phyloP scores from a whole-genome alignment of 768 basidiomycete species.

The Pulveroboletus frians region DNA sequence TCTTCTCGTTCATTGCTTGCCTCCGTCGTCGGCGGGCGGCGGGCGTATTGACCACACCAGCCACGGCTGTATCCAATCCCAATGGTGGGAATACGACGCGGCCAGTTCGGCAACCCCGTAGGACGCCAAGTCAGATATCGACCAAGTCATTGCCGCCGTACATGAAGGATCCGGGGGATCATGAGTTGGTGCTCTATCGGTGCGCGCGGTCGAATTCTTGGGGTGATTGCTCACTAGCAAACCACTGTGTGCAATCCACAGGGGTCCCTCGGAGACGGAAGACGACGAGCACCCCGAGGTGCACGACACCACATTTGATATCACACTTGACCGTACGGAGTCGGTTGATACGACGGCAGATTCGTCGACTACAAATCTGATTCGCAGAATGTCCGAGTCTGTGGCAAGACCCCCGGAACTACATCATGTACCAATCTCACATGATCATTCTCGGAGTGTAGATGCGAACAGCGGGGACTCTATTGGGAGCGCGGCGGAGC shows the following conservation, averaged over 20 bases:
- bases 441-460: conserved; percentile 6
- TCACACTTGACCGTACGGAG: conserved; percentile 21
- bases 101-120: conserved; percentile 34
- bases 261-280: conserved; percentile 26
- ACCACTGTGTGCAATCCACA: conserved; percentile 1
- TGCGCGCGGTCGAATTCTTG: conserved; percentile 17
- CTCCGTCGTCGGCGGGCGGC: conserved; percentile 20
- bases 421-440: background rate
- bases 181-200: conserved; percentile 68
- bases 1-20: conserved; percentile 21
- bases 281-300: conserved; percentile 21
- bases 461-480: conserved; percentile 21
- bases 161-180: conserved; percentile 79
- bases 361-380: conserved; percentile 21
- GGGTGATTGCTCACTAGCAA: background rate
- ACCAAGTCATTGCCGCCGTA: conserved; percentile 74
- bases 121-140: conserved; percentile 78
- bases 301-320: conserved; percentile 7
- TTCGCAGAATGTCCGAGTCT: conserved; percentile 4
- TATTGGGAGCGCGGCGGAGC: conserved; percentile 18
- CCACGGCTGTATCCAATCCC: background rate
- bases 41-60: background rate
- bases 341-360: conserved; percentile 23
- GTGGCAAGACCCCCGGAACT: conserved; percentile 14
- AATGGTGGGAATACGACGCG: conserved; percentile 11